These are phyloP conservation scores for Chaetomidium leptoderma DNA, from an alignment of 495 filamentous ascomycete genomes.

Conservation along the genomic window DNA sequence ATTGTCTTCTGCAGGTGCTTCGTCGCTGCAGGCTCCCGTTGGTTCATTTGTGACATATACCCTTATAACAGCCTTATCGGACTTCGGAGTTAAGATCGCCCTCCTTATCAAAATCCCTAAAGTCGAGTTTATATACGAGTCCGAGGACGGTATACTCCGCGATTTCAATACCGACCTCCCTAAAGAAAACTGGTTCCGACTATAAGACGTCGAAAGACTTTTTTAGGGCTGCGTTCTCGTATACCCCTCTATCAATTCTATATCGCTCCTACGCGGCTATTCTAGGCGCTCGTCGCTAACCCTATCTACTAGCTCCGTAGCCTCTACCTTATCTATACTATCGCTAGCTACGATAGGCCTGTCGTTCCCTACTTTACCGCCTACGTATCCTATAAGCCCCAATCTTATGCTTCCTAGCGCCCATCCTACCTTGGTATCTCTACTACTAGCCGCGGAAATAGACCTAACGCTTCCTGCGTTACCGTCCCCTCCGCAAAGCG, in stretches of 20 bases:
- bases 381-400: background rate
- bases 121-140: slow-evolving; percentile 5
- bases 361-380: background rate
- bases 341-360: background rate
- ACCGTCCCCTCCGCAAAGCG: background rate
- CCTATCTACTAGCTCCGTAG: slow-evolving; percentile 2
- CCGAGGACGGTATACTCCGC: slow-evolving; percentile 1
- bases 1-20: too few relatives aligned
- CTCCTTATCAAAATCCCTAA: slow-evolving; percentile 4
- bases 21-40: background rate
- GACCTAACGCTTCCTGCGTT: background rate
- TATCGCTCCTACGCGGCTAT: background rate
- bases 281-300: slow-evolving; percentile 6
- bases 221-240: slow-evolving; percentile 2
- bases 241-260: slow-evolving; percentile 4
- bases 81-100: slow-evolving; percentile 2
- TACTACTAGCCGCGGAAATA: background rate
- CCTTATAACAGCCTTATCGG: slow-evolving; percentile 3
- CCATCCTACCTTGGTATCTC: background rate
- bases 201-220: slow-evolving; percentile 5
- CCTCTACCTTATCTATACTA: background rate
- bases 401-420: background rate
- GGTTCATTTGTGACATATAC: too few relatives aligned
- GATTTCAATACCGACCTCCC: slow-evolving; percentile 1
- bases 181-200: slow-evolving; percentile 8